phyloP scores from a whole-genome alignment of 73 alveolate species.

The Tetrahymena thermophila region DNA sequence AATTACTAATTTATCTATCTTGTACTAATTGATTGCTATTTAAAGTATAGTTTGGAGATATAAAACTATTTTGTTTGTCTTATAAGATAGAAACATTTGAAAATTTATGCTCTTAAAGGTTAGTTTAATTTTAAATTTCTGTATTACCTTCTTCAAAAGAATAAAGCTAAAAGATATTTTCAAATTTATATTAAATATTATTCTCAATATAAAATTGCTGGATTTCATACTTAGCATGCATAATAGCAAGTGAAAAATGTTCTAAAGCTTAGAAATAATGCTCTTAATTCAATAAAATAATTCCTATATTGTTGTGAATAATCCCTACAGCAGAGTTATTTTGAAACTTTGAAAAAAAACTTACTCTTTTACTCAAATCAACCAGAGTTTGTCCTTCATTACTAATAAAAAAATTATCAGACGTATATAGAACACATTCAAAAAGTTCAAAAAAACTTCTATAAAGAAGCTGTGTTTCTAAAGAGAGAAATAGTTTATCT shows the following conservation, averaged over 20 bases:
- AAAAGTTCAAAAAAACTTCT: background rate
- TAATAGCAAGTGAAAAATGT: background rate
- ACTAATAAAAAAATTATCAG: background rate
- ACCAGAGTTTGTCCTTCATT: background rate
- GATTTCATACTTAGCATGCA: background rate
- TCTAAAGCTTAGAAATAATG: background rate
- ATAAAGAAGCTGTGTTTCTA: background rate
- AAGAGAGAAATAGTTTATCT: background rate
- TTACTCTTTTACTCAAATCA: background rate
- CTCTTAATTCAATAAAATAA: background rate
- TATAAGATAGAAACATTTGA: background rate
- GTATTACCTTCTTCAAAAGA: background rate
- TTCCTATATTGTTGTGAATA: background rate
- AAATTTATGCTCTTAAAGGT: background rate
- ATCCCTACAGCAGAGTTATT: background rate
- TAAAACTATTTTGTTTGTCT: no score
- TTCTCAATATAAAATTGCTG: background rate
- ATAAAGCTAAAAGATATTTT: no score
- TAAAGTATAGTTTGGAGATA: no score
- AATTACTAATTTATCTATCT: no score
- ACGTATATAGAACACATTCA: background rate
- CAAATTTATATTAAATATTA: background rate
- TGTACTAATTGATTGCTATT: no score
- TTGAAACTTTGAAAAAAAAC: background rate
- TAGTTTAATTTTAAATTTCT: no score